phyloP scores from a whole-genome alignment of 2,329 filamentous ascomycete species.

The Byssothecium circinans region DNA sequence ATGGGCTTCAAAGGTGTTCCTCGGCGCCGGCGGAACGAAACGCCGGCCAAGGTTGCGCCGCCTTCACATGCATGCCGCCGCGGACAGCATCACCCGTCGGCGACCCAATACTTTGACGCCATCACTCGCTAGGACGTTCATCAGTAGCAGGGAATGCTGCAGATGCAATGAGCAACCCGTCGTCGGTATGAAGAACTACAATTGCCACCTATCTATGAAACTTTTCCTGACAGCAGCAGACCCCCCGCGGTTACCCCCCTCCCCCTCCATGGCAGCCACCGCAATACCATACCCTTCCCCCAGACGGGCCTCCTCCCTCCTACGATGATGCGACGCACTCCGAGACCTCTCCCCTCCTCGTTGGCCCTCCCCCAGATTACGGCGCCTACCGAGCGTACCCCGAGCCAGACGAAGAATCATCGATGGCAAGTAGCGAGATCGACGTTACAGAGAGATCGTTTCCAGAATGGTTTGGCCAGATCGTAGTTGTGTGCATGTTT shows the following conservation, averaged over 20 bases:
- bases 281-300: slow-evolving; percentile 12
- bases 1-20: slow-evolving; percentile 15
- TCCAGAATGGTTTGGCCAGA: slow-evolving; percentile 35
- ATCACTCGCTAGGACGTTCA: background rate
- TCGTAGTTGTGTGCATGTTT: slow-evolving; percentile 29
- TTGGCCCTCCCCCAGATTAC: slow-evolving; percentile 33
- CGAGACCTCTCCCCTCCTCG: slow-evolving; percentile 29
- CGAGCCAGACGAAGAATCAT: slow-evolving; percentile 30
- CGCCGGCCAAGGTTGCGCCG: slow-evolving; percentile 10
- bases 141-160: background rate
- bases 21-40: slow-evolving; percentile 13
- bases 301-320: slow-evolving; percentile 36
- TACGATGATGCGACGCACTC: slow-evolving; percentile 37
- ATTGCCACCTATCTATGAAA: background rate
- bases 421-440: slow-evolving; percentile 31
- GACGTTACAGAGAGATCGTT: slow-evolving; percentile 25
- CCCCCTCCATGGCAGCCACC: slow-evolving; percentile 17
- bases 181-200: background rate
- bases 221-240: slow-evolving; percentile 11
- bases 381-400: slow-evolving; percentile 32
- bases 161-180: slow-evolving; percentile 1
- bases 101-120: background rate
- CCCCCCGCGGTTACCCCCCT: slow-evolving; percentile 3
- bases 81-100: background rate
- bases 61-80: background rate